Evolutionary conservation across 257 asterid genomes (phyloP).

Genomic region (Parsonsia alboflavescens): DNA sequence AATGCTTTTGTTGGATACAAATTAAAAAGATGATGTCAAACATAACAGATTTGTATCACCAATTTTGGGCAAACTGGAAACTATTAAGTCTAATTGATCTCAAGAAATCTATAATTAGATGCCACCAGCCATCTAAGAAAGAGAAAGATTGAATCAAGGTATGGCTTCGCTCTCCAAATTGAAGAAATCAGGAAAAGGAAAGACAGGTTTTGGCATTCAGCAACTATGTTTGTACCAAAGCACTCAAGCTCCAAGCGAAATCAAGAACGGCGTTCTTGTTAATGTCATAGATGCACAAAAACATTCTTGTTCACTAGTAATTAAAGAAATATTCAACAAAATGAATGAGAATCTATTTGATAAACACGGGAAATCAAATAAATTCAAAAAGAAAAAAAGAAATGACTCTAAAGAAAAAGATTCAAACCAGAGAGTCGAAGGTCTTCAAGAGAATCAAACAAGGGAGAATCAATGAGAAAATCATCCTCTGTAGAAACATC

Average conservation of each 20-base stretch:
- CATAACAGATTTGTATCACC: not conserved
- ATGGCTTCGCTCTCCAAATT: too few relatives aligned
- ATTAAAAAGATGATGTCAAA: not conserved
- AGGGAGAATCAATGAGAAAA: slow-evolving; percentile 43
- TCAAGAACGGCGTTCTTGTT: not conserved
- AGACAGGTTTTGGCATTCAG: not conserved
- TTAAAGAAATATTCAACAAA: not conserved
- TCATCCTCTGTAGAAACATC: slow-evolving; percentile 46
- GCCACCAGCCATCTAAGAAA: not conserved
- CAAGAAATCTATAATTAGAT: not conserved
- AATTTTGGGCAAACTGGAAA: not conserved
- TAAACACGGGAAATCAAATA: not conserved
- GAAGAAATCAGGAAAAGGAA: not conserved
- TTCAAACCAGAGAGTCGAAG: slow-evolving; percentile 40
- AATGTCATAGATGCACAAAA: not conserved
- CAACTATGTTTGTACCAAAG: not conserved
- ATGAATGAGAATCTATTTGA: not conserved
- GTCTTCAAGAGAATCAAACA: slow-evolving; percentile 35
- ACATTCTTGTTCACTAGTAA: not conserved
- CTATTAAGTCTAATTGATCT: not conserved
- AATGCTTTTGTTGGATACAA: not conserved
- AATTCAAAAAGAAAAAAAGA: not conserved
- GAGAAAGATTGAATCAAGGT: not conserved
- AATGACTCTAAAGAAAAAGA: not conserved
- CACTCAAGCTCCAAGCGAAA: not conserved